A percentile compares a stretch with the other conserved stretches of the same genome.
Evolutionary conservation across 768 basidiomycete species (phyloP).

Genomic region (Lactarius vividus): DNA sequence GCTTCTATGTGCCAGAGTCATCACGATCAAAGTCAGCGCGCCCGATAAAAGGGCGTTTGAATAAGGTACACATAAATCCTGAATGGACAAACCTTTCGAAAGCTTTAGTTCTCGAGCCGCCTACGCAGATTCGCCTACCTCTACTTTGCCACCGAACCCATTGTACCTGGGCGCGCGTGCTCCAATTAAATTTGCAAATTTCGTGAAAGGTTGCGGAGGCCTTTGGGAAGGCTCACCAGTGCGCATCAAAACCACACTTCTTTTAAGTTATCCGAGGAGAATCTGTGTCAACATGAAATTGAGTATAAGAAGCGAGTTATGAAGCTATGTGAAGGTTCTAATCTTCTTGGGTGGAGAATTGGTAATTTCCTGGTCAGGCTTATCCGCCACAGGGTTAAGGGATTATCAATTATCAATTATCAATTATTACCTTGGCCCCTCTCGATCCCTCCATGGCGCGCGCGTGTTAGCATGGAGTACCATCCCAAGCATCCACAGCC

Average conservation of each 20-base stretch:
- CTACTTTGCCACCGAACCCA: conserved; percentile 88
- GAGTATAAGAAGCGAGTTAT: neutral
- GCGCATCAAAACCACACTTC: conserved; percentile 72
- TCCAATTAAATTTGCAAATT: neutral
- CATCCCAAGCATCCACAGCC: conserved; percentile 68
- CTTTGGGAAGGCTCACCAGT: too few species aligned
- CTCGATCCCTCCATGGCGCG: neutral
- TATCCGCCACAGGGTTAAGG: too few species aligned
- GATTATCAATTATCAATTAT: too few species aligned
- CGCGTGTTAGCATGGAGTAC: conserved; percentile 60
- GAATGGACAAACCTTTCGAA: conserved; percentile 33
- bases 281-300: conserved; percentile 41
- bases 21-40: conserved; percentile 43
- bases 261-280: conserved; percentile 73
- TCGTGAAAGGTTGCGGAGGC: neutral
- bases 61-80: too few species aligned
- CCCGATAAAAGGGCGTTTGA: conserved; percentile 42
- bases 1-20: conserved; percentile 13
- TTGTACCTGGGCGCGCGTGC: conserved; percentile 58
- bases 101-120: conserved; percentile 73
- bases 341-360: too few species aligned
- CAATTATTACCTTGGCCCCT: too few species aligned
- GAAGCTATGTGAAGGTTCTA: too few species aligned
- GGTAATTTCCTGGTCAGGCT: too few species aligned
- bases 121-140: conserved; percentile 62